Evolutionary conservation across 495 filamentous ascomycete genomes (phyloP).

Genomic region (Penicillium alfredii): DNA sequence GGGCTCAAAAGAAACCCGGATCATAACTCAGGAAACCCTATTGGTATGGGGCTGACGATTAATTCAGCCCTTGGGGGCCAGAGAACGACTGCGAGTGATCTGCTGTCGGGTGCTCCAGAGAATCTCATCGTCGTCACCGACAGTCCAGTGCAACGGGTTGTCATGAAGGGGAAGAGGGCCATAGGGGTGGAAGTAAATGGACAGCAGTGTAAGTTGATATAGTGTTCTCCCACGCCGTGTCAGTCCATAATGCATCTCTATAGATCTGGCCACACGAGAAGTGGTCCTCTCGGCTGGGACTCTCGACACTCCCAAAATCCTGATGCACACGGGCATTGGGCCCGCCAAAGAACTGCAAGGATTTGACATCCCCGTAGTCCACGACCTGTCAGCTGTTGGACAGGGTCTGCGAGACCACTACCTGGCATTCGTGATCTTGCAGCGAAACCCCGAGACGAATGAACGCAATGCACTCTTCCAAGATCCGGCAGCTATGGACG

Average conservation of each 20-base stretch:
- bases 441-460: constrained; percentile 24
- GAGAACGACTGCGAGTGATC: constrained; percentile 47
- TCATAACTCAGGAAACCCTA: constrained; percentile 54
- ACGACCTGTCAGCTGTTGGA: constrained; percentile 46
- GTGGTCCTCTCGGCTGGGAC: constrained; percentile 54
- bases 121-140: constrained; percentile 50
- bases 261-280: constrained; percentile 44
- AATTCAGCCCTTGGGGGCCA: constrained; percentile 43
- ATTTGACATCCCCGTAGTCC: constrained; percentile 46
- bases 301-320: constrained; percentile 52
- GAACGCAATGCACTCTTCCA: constrained; percentile 29
- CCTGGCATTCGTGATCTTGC: constrained; percentile 19
- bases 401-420: constrained; percentile 55
- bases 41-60: constrained; percentile 48
- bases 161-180: constrained; percentile 46
- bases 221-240: no score
- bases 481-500: constrained; percentile 28
- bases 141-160: constrained; percentile 42
- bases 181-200: constrained; percentile 46
- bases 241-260: no score
- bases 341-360: constrained; percentile 45
- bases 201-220: constrained; percentile 22
- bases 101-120: constrained; percentile 34
- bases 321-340: constrained; percentile 62
- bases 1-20: constrained; percentile 49